Base-by-base conservation (phyloP, 495 filamentous ascomycete genomes). In the Neurospora terricola region DNA sequence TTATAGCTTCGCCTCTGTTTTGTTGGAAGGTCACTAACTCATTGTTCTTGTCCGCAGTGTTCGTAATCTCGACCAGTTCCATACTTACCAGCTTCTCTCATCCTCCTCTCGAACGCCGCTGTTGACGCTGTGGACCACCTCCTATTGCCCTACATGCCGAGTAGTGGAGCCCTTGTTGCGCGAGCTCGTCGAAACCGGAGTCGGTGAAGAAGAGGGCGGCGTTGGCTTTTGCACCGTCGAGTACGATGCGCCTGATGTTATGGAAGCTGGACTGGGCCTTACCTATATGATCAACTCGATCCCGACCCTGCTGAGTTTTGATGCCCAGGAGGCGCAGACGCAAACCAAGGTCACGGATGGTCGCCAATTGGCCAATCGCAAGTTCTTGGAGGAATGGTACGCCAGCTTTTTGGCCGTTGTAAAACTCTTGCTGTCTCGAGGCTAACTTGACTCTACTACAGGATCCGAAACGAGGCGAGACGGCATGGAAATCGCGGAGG, bases 41-140 rank as follows among this genome's bases (percentile, higher is more conserved):
- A n/a, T 72, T 54, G 14, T 68, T 37, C 16, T 70, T 30, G n/a
- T 70, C 14, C n/a, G 36, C 73, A 90, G 86, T 5, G 83, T 91
- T 72, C 89, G 90, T 48, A 84, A 83, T 42, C 82, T 84, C n/a
- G 82, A 87, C 71, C 88, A 91, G 74, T 85, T 92, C 73, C 79
- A 88, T 77, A 89, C 84, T 43, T 86, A 91, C 73, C 85, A 86
- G 23, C 83, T 89, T 59, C 80, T 90, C 59, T 88, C 88, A 0
- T 84, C 89, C 3, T 85, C 87, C n/a, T 81, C 83, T 10, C 81
- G 85, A 27, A 84, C 81, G n/a, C 88, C 90, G 7, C 81, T 93
- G 7, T 82, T 93, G 39, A 92, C 91, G 1, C 81, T 92, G 16
- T 93, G 91, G 91, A 91, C 89, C 1, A 85, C 91, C 1, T 88